Evolutionary conservation across 192 early-diverging fungal genomes (phyloP).

Genomic region (Linnemannia elongata): DNA sequence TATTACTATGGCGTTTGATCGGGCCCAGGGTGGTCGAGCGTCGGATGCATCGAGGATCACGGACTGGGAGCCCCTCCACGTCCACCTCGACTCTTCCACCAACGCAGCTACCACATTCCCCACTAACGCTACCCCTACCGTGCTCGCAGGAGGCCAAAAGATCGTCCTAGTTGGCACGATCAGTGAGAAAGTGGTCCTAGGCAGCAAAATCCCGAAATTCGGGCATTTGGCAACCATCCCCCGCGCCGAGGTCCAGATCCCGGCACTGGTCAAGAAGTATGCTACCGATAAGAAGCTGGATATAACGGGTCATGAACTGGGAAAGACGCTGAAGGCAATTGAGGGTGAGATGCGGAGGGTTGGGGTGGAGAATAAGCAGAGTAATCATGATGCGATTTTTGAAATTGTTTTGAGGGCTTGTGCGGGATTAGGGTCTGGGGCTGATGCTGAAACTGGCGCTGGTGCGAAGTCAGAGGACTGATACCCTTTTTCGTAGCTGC

Average conservation of each 20-base stretch:
- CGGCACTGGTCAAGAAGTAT: conserved; percentile 17
- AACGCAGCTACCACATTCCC: not conserved
- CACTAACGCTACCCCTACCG: not conserved
- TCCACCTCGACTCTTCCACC: not conserved
- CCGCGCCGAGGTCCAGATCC: conserved; percentile 27
- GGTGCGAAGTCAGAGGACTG: not conserved
- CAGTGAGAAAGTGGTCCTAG: conserved; percentile 20
- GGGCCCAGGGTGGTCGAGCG: not conserved
- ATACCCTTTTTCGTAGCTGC: not conserved
- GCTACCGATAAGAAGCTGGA: not conserved
- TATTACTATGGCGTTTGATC: conserved; percentile 27
- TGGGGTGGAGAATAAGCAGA: conserved; percentile 21
- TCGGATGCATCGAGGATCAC: not conserved
- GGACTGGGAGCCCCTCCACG: conserved; percentile 6
- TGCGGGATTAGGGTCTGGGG: not conserved
- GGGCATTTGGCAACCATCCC: conserved; percentile 19
- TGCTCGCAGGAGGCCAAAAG: not conserved
- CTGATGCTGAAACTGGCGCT: not conserved
- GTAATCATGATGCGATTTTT: conserved; percentile 16
- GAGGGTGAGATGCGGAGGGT: conserved; percentile 23
- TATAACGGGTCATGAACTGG: conserved; percentile 18
- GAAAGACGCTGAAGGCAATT: conserved; percentile 10
- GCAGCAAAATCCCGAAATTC: conserved; percentile 7
- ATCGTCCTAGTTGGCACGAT: conserved; percentile 34
- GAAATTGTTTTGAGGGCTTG: not conserved